Evolutionary conservation across 495 filamentous ascomycete genomes (phyloP).

Genomic region (Neurospora hispaniola): DNA sequence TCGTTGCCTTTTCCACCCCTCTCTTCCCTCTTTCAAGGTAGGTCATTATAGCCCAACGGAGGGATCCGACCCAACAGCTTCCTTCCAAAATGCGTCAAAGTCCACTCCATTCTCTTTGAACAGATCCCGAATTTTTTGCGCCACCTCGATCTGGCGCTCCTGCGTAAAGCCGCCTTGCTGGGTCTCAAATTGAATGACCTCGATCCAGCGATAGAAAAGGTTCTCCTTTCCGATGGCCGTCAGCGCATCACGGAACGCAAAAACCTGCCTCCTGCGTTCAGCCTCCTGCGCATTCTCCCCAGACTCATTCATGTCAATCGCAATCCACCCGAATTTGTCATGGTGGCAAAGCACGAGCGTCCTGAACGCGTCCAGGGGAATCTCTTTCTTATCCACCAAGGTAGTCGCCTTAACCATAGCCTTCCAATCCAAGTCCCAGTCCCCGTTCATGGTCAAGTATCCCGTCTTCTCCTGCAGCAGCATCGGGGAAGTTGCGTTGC

Average conservation of each 20-base stretch:
- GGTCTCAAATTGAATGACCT: constrained; percentile 75
- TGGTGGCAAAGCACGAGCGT: constrained; percentile 56
- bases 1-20: background rate
- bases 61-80: constrained; percentile 55
- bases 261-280: constrained; percentile 48
- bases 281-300: constrained; percentile 46
- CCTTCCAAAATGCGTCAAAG: constrained; percentile 65
- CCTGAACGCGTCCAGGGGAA: constrained; percentile 47
- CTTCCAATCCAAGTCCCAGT: constrained; percentile 73
- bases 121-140: constrained; percentile 50
- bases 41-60: constrained; percentile 12
- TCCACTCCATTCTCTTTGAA: constrained; percentile 62
- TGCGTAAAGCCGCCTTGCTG: constrained; percentile 58
- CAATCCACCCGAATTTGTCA: constrained; percentile 55
- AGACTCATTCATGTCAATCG: constrained; percentile 33
- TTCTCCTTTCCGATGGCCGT: constrained; percentile 66
- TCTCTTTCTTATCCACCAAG: constrained; percentile 49
- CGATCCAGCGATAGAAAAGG: constrained; percentile 77
- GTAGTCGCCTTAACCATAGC: constrained; percentile 59
- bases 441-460: constrained; percentile 63
- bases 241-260: constrained; percentile 62
- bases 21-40: background rate
- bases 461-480: constrained; percentile 61
- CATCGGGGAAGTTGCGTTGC: constrained; percentile 47
- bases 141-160: constrained; percentile 54